Base-by-base conservation (phyloP, 1,284 basidiomycete species). In the Leccinum pachyderme region DNA sequence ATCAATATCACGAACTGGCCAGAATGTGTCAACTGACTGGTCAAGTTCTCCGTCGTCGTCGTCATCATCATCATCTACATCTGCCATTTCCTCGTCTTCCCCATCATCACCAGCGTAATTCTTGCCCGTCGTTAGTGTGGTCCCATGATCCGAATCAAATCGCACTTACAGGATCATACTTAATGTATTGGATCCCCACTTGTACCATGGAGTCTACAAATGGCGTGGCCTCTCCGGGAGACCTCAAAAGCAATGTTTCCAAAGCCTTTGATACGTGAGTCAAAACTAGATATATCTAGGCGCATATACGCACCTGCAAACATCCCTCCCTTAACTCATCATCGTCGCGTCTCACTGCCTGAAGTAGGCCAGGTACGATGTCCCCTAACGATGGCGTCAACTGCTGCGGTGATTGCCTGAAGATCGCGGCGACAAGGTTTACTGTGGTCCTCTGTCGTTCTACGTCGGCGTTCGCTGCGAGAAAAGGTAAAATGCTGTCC, bases 71-170 rank as follows among this genome's bases (percentile, higher is more conserved):
- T 88, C 85, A 15, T 80, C 87, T 7, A 79, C 86, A 53, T 86
- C 89, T n/a, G 76, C 84, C 81, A 89, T 89, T 57, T 89, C 87
- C 59, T 92, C 90, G 49, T 93, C 92, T 51, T 92, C 92, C 49
- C 87, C 89, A 37, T 86, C 88, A 25, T 74, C 81, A 12, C 81
- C 85, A n/a, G 90, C 91, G 64, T 96, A 97, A 66, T 98, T 98
- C 89, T 93, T 55, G 4, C 12, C 5, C 24, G 33, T 46, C 49
- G 32, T 65, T 24, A 18, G 32, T 33, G 41, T n/a, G 49, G 3
- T 29, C 33, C 39, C 47, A 18, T 15, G 27, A 45, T 4, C 2
- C 13, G 28, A 43, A 31, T 29, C 6, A 15, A 31, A 52, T 29
- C 35, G 11, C 29, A 77, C 89, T 63, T 67, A 94, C 91, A 1